A percentile compares a stretch with the other conserved stretches of the same genome.
Evolutionary conservation across 306 rosid genomes (phyloP).

Genomic region (Vicia faba): DNA sequence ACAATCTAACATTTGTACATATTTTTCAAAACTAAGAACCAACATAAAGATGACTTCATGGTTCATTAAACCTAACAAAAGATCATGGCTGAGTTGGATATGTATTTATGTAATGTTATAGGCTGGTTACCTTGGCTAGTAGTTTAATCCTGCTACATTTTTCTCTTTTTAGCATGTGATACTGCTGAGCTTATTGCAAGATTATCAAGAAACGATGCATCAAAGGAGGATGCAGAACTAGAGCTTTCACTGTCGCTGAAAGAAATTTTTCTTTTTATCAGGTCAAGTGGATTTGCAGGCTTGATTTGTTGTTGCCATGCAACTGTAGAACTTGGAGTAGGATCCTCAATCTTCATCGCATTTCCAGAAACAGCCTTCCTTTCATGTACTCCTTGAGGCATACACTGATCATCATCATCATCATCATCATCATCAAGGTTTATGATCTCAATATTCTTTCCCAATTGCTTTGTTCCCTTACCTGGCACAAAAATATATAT

Average conservation of each 20-base stretch:
- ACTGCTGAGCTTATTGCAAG: neutral
- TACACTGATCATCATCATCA: neutral
- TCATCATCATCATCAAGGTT: conserved; percentile 16
- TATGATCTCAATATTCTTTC: neutral
- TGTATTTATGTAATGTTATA: neutral
- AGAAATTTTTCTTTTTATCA: neutral
- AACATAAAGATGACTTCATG: conserved; percentile 1
- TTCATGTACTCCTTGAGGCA: neutral
- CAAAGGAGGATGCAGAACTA: neutral
- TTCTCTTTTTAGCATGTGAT: neutral
- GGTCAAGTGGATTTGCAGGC: neutral
- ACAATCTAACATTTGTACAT: neutral
- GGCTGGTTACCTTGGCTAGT: neutral
- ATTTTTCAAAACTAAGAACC: conserved; percentile 5
- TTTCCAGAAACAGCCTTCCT: neutral
- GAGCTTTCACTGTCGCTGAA: neutral
- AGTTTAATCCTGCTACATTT: neutral
- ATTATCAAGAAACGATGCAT: neutral
- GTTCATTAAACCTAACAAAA: neutral
- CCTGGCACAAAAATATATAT: conserved; percentile 25
- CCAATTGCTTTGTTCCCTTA: neutral
- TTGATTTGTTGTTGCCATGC: neutral
- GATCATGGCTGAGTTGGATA: neutral
- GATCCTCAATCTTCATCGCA: neutral
- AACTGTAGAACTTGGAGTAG: conserved; percentile 8